phyloP scores from a whole-genome alignment of 2,329 filamentous ascomycete species.

The Conoideocrella luteorostrata region DNA sequence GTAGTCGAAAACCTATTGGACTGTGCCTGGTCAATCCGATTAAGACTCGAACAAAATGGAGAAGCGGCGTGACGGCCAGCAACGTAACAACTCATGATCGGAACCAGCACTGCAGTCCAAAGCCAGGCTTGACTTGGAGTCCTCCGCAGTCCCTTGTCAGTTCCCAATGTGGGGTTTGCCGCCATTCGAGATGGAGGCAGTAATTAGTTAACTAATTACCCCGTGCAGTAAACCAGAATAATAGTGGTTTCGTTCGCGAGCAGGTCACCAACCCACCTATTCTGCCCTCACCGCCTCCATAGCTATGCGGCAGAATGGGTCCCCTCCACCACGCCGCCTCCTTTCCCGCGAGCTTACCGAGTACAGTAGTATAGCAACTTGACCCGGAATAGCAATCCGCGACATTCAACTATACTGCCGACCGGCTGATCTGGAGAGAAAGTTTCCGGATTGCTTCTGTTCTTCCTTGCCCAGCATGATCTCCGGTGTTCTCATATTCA shows the following conservation, averaged over 20 bases:
- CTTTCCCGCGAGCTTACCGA: not conserved
- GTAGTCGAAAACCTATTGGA: too few relatives aligned
- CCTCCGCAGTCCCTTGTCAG: too few relatives aligned
- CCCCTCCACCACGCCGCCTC: not conserved
- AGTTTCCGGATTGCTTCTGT: not conserved
- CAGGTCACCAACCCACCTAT: not conserved
- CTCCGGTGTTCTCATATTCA: conserved; percentile 96
- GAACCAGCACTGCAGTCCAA: too few relatives aligned
- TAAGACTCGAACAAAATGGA: too few relatives aligned
- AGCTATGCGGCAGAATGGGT: conserved; percentile 9
- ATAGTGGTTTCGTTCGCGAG: not conserved
- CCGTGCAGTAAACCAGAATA: not conserved
- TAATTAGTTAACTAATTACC: too few relatives aligned
- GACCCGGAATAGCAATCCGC: not conserved
- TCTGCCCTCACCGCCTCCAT: conserved; percentile 8
- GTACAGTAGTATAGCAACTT: not conserved
- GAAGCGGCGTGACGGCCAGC: too few relatives aligned
- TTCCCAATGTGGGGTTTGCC: too few relatives aligned
- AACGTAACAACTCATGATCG: too few relatives aligned
- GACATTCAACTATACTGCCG: not conserved
- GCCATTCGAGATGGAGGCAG: too few relatives aligned
- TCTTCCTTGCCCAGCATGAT: conserved; percentile 60
- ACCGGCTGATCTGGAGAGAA: not conserved
- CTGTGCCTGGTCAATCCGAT: too few relatives aligned
- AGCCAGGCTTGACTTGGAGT: too few relatives aligned